Percentiles rank a stretch among this genome's conserved stretches.
These are phyloP conservation scores for Pythium phragmiticola DNA, from an alignment of 352 stramenopile species.

Conservation along the genomic window DNA sequence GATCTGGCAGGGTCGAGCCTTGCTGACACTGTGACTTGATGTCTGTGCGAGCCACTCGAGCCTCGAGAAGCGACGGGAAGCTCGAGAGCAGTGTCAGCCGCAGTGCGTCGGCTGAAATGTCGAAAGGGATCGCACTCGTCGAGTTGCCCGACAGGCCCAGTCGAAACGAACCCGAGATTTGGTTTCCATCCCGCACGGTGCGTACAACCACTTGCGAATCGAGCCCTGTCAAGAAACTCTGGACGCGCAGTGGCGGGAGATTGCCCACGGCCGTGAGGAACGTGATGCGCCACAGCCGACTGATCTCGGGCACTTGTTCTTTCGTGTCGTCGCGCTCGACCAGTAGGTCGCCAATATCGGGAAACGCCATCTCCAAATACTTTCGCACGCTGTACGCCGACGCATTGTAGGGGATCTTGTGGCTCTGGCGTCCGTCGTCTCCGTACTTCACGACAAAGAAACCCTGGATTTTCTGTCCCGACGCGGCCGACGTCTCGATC, in stretches of 20 bases:
- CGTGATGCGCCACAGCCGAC: constrained; percentile 88
- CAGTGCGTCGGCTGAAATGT: constrained; percentile 69
- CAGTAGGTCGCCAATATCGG: constrained; percentile 43
- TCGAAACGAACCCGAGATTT: constrained; percentile 84
- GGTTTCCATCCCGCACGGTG: constrained; percentile 82
- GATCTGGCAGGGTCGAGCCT: constrained; percentile 58
- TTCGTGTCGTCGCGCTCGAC: constrained; percentile 53
- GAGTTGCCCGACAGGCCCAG: constrained; percentile 65
- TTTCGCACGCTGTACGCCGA: constrained; percentile 55
- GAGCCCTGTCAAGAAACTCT: constrained; percentile 74
- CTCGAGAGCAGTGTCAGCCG: constrained; percentile 40
- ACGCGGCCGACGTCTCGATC: constrained; percentile 72
- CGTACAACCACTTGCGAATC: constrained; percentile 65
- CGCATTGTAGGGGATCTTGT: constrained; percentile 75
- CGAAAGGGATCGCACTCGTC: constrained; percentile 64
- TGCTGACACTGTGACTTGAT: constrained; percentile 42
- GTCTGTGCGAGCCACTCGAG: constrained; percentile 75
- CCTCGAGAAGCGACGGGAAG: constrained; percentile 58
- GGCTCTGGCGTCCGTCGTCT: constrained; percentile 24
- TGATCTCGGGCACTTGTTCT: constrained; percentile 63
- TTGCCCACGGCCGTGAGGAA: constrained; percentile 87
- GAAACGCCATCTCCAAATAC: constrained; percentile 52
- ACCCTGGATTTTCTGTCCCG: constrained; percentile 88
- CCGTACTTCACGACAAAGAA: constrained; percentile 51
- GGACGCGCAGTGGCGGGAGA: constrained; percentile 64